A percentile compares a stretch with the other conserved stretches of the same genome.
phyloP scores from a whole-genome alignment of 1,284 basidiomycete genomes.

The Neotropicomus parvogracilis region DNA sequence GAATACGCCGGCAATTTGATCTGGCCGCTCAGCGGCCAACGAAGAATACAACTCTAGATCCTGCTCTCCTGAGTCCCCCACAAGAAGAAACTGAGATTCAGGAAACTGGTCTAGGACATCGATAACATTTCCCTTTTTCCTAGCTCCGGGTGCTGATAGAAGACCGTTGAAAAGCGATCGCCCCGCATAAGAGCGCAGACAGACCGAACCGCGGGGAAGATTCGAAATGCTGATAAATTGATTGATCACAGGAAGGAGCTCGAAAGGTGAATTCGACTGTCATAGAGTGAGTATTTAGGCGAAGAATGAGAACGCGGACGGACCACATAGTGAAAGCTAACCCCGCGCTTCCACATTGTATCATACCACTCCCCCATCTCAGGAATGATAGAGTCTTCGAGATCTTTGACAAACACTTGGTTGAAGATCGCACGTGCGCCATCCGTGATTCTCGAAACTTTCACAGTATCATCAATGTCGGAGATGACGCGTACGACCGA shows the following conservation, averaged over 20 bases:
- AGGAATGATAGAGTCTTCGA: slow-evolving; percentile 74
- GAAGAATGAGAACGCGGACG: slow-evolving; percentile 32
- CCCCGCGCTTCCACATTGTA: slow-evolving; percentile 62
- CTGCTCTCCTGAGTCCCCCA: slow-evolving; percentile 88
- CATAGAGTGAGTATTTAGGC: slow-evolving; percentile 21
- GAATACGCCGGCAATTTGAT: slow-evolving; percentile 69
- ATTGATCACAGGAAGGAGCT: slow-evolving; percentile 75
- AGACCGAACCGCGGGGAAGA: slow-evolving; percentile 34
- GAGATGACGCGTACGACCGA: slow-evolving; percentile 73
- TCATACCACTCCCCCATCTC: slow-evolving; percentile 87
- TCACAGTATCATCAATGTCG: slow-evolving; percentile 95
- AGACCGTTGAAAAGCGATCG: slow-evolving; percentile 77
- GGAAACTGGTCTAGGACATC: slow-evolving; percentile 79
- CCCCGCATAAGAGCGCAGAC: slow-evolving; percentile 59
- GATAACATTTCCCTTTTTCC: slow-evolving; percentile 76
- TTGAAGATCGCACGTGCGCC: slow-evolving; percentile 76
- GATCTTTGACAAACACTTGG: slow-evolving; percentile 74
- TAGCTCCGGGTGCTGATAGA: slow-evolving; percentile 66
- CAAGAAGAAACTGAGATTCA: slow-evolving; percentile 71
- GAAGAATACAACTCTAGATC: slow-evolving; percentile 81
- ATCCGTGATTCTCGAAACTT: slow-evolving; percentile 66
- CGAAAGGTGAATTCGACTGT: slow-evolving; percentile 86
- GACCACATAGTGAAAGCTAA: slow-evolving; percentile 83
- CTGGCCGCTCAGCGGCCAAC: slow-evolving; percentile 64
- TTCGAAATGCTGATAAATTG: slow-evolving; percentile 74